Evolutionary conservation across 441 rosid species (phyloP), one percentile per base, ranked within the genome.

Genomic region (Populus tomentosa): DNA sequence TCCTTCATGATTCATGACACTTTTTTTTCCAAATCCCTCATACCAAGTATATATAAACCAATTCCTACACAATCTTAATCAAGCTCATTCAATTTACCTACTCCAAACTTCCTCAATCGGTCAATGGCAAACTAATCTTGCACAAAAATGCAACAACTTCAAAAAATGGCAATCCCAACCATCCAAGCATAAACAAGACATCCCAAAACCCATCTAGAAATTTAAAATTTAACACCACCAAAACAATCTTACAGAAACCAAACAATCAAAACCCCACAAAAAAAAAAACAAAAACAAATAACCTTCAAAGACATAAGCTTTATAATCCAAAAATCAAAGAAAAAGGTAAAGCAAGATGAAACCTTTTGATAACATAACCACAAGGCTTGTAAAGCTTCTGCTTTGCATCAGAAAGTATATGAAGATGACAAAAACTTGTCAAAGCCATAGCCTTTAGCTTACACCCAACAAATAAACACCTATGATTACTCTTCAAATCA

Each of bases 311-410:
- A 53, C 2, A 42, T 2, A 28, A 70, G 1, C 46, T 50, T 63
- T 26, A 23, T 26, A 6, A 67, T 20, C 16, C n/a, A 61, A 18
- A 67, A 67, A 23, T 20, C 5, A 70, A 59, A 23, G 32, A 67
- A 70, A 64, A 42, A 8, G 71, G 65, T 78, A 65, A 5, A 46
- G 73, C 50, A 72, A 14, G 30, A 76, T 33, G 6, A 36, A 72
- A 92, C 98, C 95, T 93, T 75, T 92, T 93, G 82, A 89, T 91
- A 61, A 93, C 92, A 75, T 85, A 88, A 70, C 85, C 84, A 72
- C 98, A 95, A 75, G 93, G 87, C 86, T 88, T 92, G 87, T 95
- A 95, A 33, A 95, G 94, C 91, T 86, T 90, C 90, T 93, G 97
- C 72, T 92, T 91, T 23, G 90, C 72, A 28, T 28, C 30, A 28